Conservation (phyloP, 129 eudicot species). For the Flaveria sonorensis region DNA sequence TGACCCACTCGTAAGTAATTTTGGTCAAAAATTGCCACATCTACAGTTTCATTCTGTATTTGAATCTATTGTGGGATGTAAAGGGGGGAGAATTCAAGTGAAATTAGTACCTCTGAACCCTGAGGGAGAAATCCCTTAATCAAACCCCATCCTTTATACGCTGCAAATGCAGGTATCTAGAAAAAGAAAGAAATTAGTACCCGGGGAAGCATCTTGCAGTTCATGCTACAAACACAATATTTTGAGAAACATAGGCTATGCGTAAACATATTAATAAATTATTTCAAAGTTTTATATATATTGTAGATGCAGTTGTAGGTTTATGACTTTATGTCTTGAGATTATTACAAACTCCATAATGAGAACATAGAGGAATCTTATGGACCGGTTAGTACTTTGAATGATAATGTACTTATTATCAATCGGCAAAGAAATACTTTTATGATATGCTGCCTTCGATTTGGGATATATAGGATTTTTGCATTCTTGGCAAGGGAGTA, state of each 20-base stretch:
- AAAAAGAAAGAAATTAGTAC: not conserved
- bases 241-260: not conserved
- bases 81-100: not conserved
- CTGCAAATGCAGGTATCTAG: slow-evolving; percentile 92
- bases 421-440: not conserved
- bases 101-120: slow-evolving; percentile 65
- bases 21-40: not conserved
- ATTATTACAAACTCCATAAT: not conserved
- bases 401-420: not conserved
- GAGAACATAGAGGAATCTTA: not conserved
- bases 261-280: not conserved
- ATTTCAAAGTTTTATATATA: not conserved
- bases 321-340: not conserved
- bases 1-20: not conserved
- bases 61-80: not conserved
- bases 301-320: not conserved
- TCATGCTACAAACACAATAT: not conserved
- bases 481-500: not conserved
- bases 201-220: not conserved
- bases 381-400: not conserved
- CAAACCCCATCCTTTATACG: slow-evolving; percentile 72
- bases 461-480: not conserved
- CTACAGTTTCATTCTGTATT: not conserved
- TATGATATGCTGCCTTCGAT: not conserved
- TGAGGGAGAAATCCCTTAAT: slow-evolving; percentile 74